phyloP scores from a whole-genome alignment of 2,329 filamentous ascomycete genomes.

The Lithohypha guttulata region DNA sequence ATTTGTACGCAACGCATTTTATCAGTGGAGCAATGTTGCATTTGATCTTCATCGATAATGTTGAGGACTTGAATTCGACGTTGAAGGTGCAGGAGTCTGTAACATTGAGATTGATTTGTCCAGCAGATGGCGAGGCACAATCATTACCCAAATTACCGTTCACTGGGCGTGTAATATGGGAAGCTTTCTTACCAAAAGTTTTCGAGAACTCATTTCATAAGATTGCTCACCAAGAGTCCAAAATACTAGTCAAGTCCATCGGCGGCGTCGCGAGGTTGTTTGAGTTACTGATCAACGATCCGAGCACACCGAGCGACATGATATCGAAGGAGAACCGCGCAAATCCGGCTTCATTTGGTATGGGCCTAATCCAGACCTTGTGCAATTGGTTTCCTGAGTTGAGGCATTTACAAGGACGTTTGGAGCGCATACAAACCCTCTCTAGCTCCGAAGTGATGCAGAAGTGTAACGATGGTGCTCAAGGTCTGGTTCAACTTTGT shows the following conservation, averaged over 20 bases:
- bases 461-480: slow-evolving; percentile 13
- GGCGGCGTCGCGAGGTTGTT: slow-evolving; percentile 15
- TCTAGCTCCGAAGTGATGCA: slow-evolving; percentile 11
- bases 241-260: slow-evolving; percentile 17
- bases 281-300: slow-evolving; percentile 9
- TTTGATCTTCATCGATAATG: slow-evolving; percentile 4
- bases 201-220: slow-evolving; percentile 19
- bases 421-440: slow-evolving; percentile 17
- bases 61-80: slow-evolving; percentile 11
- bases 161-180: slow-evolving; percentile 18
- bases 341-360: slow-evolving; percentile 18
- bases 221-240: slow-evolving; percentile 18
- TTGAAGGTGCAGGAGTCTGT: slow-evolving; percentile 3
- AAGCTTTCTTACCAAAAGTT: slow-evolving; percentile 19
- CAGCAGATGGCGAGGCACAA: slow-evolving; percentile 10
- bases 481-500: slow-evolving; percentile 14
- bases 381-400: slow-evolving; percentile 20
- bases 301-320: slow-evolving; percentile 12
- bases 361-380: slow-evolving; percentile 17
- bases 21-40: neutral
- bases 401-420: slow-evolving; percentile 17
- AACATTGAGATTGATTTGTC: slow-evolving; percentile 1
- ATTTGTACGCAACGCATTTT: neutral
- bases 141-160: slow-evolving; percentile 15
- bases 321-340: slow-evolving; percentile 11